These are phyloP conservation scores for Xylaria sp. DNA, from an alignment of 2,329 filamentous ascomycete species.

Conservation along the genomic window DNA sequence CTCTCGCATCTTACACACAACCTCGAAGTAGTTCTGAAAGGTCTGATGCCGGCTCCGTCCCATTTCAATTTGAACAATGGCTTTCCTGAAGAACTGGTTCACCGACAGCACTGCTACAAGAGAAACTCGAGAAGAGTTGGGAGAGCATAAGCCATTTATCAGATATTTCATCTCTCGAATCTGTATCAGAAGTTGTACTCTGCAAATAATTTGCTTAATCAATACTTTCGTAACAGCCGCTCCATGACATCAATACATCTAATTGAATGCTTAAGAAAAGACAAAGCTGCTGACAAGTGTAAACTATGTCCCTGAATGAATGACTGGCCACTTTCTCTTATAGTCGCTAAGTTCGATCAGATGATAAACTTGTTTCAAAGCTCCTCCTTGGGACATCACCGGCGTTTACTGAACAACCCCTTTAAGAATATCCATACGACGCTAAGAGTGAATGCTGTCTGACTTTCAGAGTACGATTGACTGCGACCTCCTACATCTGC, in stretches of 20 bases:
- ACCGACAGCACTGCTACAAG: too few relatives aligned
- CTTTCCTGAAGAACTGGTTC: too few relatives aligned
- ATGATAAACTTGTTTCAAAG: not conserved
- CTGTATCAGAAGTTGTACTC: not conserved
- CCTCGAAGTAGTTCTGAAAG: too few relatives aligned
- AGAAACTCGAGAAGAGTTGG: too few relatives aligned
- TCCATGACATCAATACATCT: too few relatives aligned
- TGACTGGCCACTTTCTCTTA: not conserved
- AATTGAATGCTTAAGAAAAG: too few relatives aligned
- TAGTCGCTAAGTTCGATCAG: not conserved
- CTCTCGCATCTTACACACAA: too few relatives aligned
- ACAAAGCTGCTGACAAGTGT: not conserved
- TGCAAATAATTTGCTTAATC: not conserved
- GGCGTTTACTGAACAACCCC: slow-evolving; percentile 21
- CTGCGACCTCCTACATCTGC: slow-evolving; percentile 34
- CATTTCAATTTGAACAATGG: too few relatives aligned
- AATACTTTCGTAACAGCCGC: too few relatives aligned
- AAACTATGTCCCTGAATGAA: not conserved
- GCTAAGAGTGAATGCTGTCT: slow-evolving; percentile 22
- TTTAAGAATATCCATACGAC: slow-evolving; percentile 28
- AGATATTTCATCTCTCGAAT: not conserved
- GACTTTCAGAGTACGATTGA: slow-evolving; percentile 25
- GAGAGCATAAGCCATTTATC: not conserved
- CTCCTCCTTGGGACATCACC: not conserved
- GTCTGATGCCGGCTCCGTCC: too few relatives aligned